Conservation (phyloP, 2,329 filamentous ascomycete genomes). For the Alternaria panax region DNA sequence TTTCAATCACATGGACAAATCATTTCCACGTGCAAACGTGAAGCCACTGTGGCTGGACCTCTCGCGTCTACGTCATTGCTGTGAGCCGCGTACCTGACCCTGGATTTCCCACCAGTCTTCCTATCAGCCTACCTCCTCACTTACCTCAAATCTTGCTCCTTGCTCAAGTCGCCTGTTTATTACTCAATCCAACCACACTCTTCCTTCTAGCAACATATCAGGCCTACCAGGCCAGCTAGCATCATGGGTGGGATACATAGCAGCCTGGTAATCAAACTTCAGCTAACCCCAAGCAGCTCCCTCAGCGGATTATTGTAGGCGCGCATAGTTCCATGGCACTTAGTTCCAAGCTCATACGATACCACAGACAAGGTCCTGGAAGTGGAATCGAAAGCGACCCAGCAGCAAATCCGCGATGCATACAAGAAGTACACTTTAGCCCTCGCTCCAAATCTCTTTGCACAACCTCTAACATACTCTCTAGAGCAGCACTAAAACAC, state of each 20-base stretch:
- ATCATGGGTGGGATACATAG: constrained; percentile 31
- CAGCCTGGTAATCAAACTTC: constrained; percentile 4
- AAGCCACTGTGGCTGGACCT: constrained; percentile 25
- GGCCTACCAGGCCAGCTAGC: not conserved
- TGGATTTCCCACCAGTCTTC: not conserved
- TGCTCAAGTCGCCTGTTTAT: not conserved
- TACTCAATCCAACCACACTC: not conserved
- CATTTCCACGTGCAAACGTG: constrained; percentile 18
- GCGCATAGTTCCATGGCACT: not conserved
- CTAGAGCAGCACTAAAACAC: constrained; percentile 83
- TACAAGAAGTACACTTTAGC: constrained; percentile 76
- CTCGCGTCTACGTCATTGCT: constrained; percentile 28
- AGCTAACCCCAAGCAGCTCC: constrained; percentile 30
- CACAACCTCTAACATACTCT: constrained; percentile 8
- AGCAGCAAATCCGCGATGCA: constrained; percentile 86
- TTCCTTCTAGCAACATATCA: not conserved
- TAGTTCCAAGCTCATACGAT: not conserved
- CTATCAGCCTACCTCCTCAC: not conserved
- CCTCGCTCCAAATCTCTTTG: not conserved
- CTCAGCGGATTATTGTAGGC: constrained; percentile 38
- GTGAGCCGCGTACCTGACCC: constrained; percentile 13
- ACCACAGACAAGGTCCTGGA: constrained; percentile 61
- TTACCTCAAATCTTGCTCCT: not conserved
- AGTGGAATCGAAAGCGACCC: constrained; percentile 74
- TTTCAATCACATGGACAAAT: not conserved